These are phyloP conservation scores for Dictyostelium capitatum DNA, from an alignment of 78 protist genomes.

Conservation along the genomic window DNA sequence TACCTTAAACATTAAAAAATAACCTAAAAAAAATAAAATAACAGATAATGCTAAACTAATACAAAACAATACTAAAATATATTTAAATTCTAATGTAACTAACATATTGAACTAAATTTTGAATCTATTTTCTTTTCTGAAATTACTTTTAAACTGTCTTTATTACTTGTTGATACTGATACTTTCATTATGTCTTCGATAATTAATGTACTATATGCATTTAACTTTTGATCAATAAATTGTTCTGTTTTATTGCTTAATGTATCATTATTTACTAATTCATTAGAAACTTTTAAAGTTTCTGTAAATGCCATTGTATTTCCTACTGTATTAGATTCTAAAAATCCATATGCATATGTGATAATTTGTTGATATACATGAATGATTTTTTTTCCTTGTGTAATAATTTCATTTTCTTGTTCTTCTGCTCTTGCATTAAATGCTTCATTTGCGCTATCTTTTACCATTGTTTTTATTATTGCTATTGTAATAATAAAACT, in stretches of 20 bases:
- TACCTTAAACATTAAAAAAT: constrained; percentile 25
- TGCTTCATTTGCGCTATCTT: neutral
- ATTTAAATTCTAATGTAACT: constrained; percentile 10
- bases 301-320: neutral
- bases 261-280: neutral
- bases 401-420: neutral
- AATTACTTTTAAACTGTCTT: neutral
- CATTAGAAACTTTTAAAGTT: neutral
- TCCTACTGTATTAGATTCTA: neutral
- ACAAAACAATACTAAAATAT: neutral
- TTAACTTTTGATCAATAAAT: neutral
- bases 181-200: too few species aligned
- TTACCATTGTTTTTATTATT: constrained; percentile 10
- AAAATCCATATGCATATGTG: neutral
- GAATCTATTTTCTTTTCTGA: neutral
- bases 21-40: constrained; percentile 13
- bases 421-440: neutral
- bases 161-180: too few species aligned
- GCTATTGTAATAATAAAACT: constrained; percentile 23
- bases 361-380: neutral
- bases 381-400: neutral
- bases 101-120: neutral
- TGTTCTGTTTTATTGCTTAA: neutral
- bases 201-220: neutral
- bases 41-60: constrained; percentile 22